phyloP scores from a whole-genome alignment of 2,329 filamentous ascomycete species.

The Fusarium sp. region DNA sequence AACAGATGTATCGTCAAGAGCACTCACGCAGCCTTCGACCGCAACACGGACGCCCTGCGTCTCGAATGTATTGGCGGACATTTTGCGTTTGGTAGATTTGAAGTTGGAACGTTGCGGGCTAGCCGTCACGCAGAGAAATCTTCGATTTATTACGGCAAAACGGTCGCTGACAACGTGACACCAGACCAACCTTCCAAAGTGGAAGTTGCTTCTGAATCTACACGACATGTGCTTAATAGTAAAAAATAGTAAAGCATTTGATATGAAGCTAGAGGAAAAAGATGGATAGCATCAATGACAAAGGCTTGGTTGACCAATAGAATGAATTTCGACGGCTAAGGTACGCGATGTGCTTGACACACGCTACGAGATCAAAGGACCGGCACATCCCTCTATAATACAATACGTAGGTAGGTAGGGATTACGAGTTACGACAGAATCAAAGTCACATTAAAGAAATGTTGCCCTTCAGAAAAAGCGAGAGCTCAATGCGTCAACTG shows the following conservation, averaged over 20 bases:
- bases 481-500: constrained; percentile 54
- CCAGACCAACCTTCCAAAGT: background rate
- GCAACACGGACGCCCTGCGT: constrained; percentile 73
- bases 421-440: background rate
- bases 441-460: constrained; percentile 33
- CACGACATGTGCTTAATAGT: background rate
- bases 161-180: constrained; percentile 8
- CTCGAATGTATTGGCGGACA: constrained; percentile 48
- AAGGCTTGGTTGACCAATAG: background rate
- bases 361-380: background rate
- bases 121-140: constrained; percentile 26
- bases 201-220: background rate
- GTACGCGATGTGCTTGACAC: background rate
- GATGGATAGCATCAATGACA: background rate
- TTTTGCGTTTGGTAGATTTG: constrained; percentile 30
- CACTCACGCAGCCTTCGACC: constrained; percentile 81
- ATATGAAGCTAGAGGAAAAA: background rate
- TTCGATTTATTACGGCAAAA: constrained; percentile 16
- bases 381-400: background rate
- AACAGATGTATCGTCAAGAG: background rate
- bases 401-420: background rate
- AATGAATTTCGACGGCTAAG: background rate
- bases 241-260: background rate
- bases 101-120: constrained; percentile 27
- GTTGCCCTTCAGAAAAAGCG: constrained; percentile 59